A percentile compares a stretch with the other conserved stretches of the same genome.
Conservation (phyloP, 2,329 filamentous ascomycete genomes). For the Fusarium sp. region DNA sequence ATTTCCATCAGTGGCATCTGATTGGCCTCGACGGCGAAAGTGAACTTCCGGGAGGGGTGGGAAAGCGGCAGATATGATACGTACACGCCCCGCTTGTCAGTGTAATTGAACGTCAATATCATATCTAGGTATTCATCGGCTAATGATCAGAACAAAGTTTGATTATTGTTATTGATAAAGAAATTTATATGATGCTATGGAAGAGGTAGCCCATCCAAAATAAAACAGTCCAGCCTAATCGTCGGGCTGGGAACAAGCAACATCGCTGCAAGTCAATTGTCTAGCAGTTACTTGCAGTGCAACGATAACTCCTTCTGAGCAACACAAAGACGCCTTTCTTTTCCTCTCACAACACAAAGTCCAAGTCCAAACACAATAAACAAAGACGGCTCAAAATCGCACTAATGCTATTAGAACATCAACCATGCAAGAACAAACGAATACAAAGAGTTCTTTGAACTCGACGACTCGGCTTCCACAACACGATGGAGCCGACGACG, state of each 20-base stretch:
- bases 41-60: conserved; percentile 48
- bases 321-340: conserved; percentile 20
- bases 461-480: conserved; percentile 13
- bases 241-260: conserved; percentile 4
- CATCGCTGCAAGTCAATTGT: conserved; percentile 3
- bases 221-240: background rate
- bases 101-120: conserved; percentile 8
- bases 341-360: background rate
- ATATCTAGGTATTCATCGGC: conserved; percentile 4
- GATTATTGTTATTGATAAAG: background rate
- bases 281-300: conserved; percentile 26
- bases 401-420: conserved; percentile 3
- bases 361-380: background rate
- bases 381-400: background rate
- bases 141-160: background rate
- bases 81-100: conserved; percentile 30
- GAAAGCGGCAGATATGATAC: conserved; percentile 1
- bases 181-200: fast-evolving
- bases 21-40: conserved; percentile 48
- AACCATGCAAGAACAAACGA: conserved; percentile 20
- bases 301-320: conserved; percentile 11
- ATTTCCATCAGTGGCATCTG: conserved; percentile 49
- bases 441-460: conserved; percentile 24
- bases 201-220: fast-evolving
- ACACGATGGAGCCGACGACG: conserved; percentile 5